phyloP scores from a whole-genome alignment of 2,329 filamentous ascomycete genomes.

The Colletotrichum sojae region DNA sequence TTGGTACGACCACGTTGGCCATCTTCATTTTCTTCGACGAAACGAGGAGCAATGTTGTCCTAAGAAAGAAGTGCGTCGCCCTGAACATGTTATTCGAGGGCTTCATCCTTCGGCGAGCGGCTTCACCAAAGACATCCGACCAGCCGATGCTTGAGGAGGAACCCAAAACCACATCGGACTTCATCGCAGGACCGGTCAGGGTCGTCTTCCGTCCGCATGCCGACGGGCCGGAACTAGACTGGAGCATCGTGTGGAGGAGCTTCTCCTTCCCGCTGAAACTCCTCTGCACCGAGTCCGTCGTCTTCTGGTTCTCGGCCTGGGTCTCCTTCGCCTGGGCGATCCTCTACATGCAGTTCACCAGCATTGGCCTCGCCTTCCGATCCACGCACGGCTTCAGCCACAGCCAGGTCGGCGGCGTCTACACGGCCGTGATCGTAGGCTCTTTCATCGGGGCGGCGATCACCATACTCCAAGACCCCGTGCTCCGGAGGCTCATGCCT shows the following conservation, averaged over 20 bases:
- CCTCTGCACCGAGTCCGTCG: slow-evolving; percentile 74
- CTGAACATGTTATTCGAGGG: slow-evolving; percentile 63
- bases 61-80: slow-evolving; percentile 78
- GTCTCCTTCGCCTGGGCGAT: slow-evolving; percentile 65
- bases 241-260: slow-evolving; percentile 78
- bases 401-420: slow-evolving; percentile 47
- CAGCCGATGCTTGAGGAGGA: slow-evolving; percentile 1
- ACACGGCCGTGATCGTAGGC: not conserved
- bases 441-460: slow-evolving; percentile 73
- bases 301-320: slow-evolving; percentile 68
- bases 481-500: not conserved
- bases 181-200: not conserved
- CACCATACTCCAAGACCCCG: slow-evolving; percentile 77
- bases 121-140: not conserved
- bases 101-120: not conserved
- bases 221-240: slow-evolving; percentile 66
- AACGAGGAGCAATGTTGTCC: slow-evolving; percentile 84
- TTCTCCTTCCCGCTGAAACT: slow-evolving; percentile 85
- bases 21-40: slow-evolving; percentile 83
- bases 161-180: too few species aligned
- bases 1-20: slow-evolving; percentile 69
- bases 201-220: slow-evolving; percentile 10
- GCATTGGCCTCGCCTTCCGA: slow-evolving; percentile 63
- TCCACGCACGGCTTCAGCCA: slow-evolving; percentile 64
- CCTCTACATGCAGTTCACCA: slow-evolving; percentile 66